phyloP scores from a whole-genome alignment of 2,329 filamentous ascomycete species.

The Tolypocladium cylindrosporum region DNA sequence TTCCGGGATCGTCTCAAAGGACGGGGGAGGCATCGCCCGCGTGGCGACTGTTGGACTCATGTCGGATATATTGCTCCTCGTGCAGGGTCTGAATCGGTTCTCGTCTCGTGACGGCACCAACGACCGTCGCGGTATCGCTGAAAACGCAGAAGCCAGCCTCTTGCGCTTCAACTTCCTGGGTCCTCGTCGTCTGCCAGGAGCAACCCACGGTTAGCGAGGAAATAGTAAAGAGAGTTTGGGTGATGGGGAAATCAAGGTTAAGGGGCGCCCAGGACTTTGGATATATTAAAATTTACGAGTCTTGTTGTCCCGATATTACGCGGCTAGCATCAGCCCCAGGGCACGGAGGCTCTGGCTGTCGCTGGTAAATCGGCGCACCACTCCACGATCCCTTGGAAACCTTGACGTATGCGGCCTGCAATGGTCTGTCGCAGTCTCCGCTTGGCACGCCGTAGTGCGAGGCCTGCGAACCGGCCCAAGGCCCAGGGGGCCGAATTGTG shows the following conservation, averaged over 20 bases:
- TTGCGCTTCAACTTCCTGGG: background rate
- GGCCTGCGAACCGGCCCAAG: background rate
- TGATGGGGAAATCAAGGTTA: background rate
- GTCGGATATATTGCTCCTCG: slow-evolving; percentile 1
- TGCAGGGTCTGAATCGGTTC: background rate
- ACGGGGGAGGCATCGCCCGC: slow-evolving; percentile 5
- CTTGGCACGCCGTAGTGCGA: background rate
- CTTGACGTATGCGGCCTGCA: slow-evolving; percentile 3
- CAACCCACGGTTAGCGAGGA: background rate
- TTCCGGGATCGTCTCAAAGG: slow-evolving; percentile 8
- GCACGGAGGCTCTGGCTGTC: background rate
- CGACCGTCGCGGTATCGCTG: background rate
- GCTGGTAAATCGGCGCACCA: background rate
- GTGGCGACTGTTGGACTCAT: slow-evolving; percentile 9
- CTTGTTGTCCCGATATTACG: background rate
- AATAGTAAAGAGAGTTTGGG: background rate
- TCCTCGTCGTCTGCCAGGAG: background rate
- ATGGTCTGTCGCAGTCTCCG: background rate
- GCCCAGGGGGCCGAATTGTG: background rate
- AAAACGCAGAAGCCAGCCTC: background rate
- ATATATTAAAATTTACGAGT: background rate
- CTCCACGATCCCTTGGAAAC: slow-evolving; percentile 2
- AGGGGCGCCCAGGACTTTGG: background rate
- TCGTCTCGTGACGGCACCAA: background rate
- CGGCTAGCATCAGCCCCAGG: background rate